These are phyloP conservation scores for Rubroshorea leprosula DNA, from an alignment of 345 rosid species.

Conservation along the genomic window DNA sequence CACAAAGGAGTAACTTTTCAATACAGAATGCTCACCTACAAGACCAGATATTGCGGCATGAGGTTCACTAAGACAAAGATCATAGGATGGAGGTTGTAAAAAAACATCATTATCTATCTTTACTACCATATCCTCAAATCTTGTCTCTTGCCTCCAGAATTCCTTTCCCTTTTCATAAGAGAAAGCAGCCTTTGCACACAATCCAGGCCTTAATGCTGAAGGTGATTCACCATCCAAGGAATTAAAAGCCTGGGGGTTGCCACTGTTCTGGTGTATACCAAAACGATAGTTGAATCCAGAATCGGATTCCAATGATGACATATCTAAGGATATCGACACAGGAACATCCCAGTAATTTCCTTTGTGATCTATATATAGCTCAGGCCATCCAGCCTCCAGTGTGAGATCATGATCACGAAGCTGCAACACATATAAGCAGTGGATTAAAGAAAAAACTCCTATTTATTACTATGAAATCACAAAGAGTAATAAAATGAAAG, in stretches of 20 bases:
- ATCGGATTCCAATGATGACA: slow-evolving; percentile 50
- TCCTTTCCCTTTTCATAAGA: slow-evolving; percentile 63
- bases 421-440: slow-evolving; percentile 30
- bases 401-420: slow-evolving; percentile 68
- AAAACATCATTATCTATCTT: slow-evolving; percentile 41
- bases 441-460: not conserved
- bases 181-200: slow-evolving; percentile 75
- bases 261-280: slow-evolving; percentile 59
- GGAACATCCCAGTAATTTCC: slow-evolving; percentile 91
- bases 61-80: slow-evolving; percentile 61
- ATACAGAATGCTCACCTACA: slow-evolving; percentile 38
- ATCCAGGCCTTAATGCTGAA: slow-evolving; percentile 58
- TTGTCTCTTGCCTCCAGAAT: slow-evolving; percentile 58
- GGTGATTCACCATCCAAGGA: slow-evolving; percentile 42
- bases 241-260: slow-evolving; percentile 47
- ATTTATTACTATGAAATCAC: not conserved
- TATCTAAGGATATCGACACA: slow-evolving; percentile 60
- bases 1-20: too few species aligned
- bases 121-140: slow-evolving; percentile 24
- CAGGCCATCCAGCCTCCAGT: slow-evolving; percentile 87
- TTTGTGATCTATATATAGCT: slow-evolving; percentile 60
- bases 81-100: slow-evolving; percentile 44
- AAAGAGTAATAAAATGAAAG: not conserved
- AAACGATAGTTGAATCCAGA: slow-evolving; percentile 63
- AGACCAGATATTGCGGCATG: slow-evolving; percentile 69